Conservation (phyloP, 208 protist species). For the Trypanosoma lewisi region DNA sequence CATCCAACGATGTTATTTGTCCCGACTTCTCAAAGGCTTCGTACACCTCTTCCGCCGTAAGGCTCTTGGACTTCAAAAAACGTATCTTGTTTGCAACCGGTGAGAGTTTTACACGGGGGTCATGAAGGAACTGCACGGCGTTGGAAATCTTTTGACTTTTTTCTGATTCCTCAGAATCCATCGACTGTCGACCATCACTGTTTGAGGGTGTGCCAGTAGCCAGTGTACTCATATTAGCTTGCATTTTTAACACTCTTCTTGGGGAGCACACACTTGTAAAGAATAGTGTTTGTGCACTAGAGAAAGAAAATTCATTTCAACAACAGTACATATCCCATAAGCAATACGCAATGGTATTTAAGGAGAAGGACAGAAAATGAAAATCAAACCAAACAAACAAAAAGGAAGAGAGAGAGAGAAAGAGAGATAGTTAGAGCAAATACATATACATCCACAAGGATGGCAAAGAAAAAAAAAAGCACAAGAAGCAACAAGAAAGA, state of each 20-base stretch:
- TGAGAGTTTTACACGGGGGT: conserved; percentile 54
- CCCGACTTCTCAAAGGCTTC: conserved; percentile 63
- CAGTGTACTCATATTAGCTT: conserved; percentile 1
- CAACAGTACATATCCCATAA: conserved; percentile 6
- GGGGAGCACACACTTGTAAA: too few relatives aligned
- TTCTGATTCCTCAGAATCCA: conserved; percentile 6
- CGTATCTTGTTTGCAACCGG: conserved; percentile 56
- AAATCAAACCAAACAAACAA: conserved; percentile 5
- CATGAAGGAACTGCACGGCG: conserved; percentile 65
- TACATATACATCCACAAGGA: conserved; percentile 1
- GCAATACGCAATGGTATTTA: neutral
- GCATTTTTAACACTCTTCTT: neutral
- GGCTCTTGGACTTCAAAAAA: conserved; percentile 76
- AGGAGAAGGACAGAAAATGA: neutral
- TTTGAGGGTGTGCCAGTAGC: neutral
- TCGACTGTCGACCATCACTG: neutral
- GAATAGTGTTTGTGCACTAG: too few relatives aligned
- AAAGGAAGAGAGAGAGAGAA: too few relatives aligned
- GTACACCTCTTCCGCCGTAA: conserved; percentile 61
- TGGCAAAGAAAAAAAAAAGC: conserved; percentile 1
- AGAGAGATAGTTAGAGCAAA: too few relatives aligned
- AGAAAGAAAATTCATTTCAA: neutral
- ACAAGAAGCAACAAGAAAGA: neutral
- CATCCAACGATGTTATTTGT: conserved; percentile 38
- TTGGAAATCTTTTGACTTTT: conserved; percentile 12